A percentile compares a stretch with the other conserved stretches of the same genome.
Conservation (phyloP, 805 yeast species). For the Pichia scutulata region DNA sequence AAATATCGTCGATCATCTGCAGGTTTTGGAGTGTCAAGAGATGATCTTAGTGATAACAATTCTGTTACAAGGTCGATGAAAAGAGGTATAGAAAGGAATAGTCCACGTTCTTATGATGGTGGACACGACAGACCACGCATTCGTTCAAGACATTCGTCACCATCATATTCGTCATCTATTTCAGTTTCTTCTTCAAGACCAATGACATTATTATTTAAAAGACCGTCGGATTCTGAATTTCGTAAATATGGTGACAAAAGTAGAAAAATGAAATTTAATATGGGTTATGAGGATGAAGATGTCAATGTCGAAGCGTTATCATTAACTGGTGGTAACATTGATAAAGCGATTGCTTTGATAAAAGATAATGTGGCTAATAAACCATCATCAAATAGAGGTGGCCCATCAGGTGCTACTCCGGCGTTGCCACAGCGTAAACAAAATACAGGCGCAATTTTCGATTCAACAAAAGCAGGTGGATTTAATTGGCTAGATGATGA, state of each 20-base stretch:
- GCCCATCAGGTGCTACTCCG: constrained; percentile 38
- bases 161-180: background rate
- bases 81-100: constrained; percentile 9
- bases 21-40: background rate
- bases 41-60: background rate
- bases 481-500: constrained; percentile 31
- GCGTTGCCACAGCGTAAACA: constrained; percentile 35
- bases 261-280: constrained; percentile 37
- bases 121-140: background rate
- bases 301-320: constrained; percentile 56
- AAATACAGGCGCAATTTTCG: constrained; percentile 24
- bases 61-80: constrained; percentile 14
- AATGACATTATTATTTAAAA: constrained; percentile 38
- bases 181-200: constrained; percentile 9
- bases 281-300: constrained; percentile 54
- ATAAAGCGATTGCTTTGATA: constrained; percentile 51
- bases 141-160: constrained; percentile 2
- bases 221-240: constrained; percentile 46
- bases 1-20: constrained; percentile 1
- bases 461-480: constrained; percentile 26
- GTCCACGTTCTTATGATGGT: background rate
- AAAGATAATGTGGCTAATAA: constrained; percentile 28
- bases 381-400: background rate
- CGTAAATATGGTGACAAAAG: constrained; percentile 44
- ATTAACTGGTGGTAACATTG: constrained; percentile 51